phyloP scores from a whole-genome alignment of 2,329 filamentous ascomycete species.

The Scytalidium lignicola region DNA sequence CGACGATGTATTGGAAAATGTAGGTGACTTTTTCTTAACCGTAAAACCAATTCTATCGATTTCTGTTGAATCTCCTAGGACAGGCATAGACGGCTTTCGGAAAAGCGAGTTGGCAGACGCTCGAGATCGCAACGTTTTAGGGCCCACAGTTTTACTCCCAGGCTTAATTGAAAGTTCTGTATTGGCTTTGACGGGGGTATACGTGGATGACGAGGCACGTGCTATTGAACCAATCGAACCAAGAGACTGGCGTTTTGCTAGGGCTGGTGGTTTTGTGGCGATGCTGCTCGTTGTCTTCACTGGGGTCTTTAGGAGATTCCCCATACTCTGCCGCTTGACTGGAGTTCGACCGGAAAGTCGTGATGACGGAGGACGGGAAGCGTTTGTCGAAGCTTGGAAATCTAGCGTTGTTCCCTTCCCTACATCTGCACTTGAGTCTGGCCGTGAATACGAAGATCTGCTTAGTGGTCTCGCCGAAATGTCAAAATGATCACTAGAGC shows the following conservation, averaged over 20 bases:
- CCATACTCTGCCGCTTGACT: conserved; percentile 27
- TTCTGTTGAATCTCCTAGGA: conserved; percentile 28
- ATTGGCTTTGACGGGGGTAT: conserved; percentile 25
- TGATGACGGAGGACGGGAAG: conserved; percentile 39
- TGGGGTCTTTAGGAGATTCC: conserved; percentile 32
- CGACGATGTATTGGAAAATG: conserved; percentile 23
- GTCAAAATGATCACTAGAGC: conserved; percentile 58
- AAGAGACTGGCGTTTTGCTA: conserved; percentile 29
- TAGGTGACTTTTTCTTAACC: conserved; percentile 18
- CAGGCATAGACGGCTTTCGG: conserved; percentile 48
- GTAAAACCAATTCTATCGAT: conserved; percentile 19
- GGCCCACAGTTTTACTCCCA: conserved; percentile 42
- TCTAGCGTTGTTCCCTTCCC: conserved; percentile 29
- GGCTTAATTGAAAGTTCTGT: conserved; percentile 27
- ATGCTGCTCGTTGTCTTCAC: conserved; percentile 7
- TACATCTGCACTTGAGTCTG: conserved; percentile 48
- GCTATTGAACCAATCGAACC: conserved; percentile 26
- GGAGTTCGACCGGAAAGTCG: conserved; percentile 40
- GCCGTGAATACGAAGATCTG: conserved; percentile 45
- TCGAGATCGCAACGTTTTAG: conserved; percentile 43
- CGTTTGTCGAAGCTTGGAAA: conserved; percentile 39
- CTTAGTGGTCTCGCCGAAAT: conserved; percentile 48
- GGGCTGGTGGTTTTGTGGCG: neutral
- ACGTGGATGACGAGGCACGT: conserved; percentile 19
- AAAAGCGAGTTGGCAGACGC: conserved; percentile 49